These are phyloP conservation scores for Seiridium cupressi DNA, from an alignment of 2,329 filamentous ascomycete genomes.

Conservation along the genomic window DNA sequence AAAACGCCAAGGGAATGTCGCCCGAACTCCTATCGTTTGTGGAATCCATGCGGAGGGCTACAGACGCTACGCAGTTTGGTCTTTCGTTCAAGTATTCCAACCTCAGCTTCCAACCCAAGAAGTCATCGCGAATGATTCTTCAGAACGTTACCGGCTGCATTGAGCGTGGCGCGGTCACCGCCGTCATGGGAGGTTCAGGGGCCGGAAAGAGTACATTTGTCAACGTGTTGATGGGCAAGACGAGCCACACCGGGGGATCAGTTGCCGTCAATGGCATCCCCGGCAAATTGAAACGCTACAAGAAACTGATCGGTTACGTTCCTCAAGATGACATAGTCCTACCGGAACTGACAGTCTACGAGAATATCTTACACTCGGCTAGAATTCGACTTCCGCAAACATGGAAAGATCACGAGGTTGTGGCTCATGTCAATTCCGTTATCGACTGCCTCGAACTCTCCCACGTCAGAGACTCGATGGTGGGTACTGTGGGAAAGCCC, in stretches of 20 bases:
- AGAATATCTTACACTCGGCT: constrained; percentile 61
- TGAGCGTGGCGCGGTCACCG: constrained; percentile 51
- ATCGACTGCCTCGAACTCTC: constrained; percentile 52
- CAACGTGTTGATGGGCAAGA: constrained; percentile 61
- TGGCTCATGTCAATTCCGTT: constrained; percentile 53
- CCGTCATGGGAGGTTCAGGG: constrained; percentile 60
- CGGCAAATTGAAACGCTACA: constrained; percentile 48
- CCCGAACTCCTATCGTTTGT: constrained; percentile 47
- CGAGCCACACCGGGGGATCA: constrained; percentile 44
- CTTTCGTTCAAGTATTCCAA: constrained; percentile 52
- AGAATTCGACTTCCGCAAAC: constrained; percentile 49
- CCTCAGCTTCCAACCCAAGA: constrained; percentile 46
- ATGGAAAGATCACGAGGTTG: constrained; percentile 48
- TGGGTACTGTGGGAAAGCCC: constrained; percentile 49
- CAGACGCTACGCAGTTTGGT: constrained; percentile 49
- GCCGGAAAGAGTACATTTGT: constrained; percentile 60
- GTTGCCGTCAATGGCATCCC: constrained; percentile 53
- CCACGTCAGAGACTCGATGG: constrained; percentile 49
- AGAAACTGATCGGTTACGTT: constrained; percentile 61
- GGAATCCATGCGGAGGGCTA: constrained; percentile 49
- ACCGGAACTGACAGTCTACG: constrained; percentile 58
- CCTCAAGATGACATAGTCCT: constrained; percentile 61
- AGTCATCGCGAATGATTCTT: constrained; percentile 43
- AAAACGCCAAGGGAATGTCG: constrained; percentile 24
- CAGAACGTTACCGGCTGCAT: constrained; percentile 54